phyloP scores from a whole-genome alignment of 2,329 filamentous ascomycete genomes.

The Mollisiaceae sp. region DNA sequence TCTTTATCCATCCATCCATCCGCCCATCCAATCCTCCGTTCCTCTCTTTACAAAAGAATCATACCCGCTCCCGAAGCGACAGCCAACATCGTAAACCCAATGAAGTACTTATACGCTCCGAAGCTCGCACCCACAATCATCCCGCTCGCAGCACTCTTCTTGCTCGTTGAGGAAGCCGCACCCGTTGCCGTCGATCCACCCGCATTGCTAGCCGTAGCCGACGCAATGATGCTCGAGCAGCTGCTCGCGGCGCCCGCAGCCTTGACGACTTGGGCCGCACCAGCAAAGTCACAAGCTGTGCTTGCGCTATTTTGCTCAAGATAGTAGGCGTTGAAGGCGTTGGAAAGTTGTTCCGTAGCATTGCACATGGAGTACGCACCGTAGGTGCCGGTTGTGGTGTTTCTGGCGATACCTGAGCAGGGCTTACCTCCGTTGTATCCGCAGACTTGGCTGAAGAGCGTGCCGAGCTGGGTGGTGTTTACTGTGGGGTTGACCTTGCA shows the following conservation, averaged over 20 bases:
- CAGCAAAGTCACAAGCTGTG: slow-evolving; percentile 72
- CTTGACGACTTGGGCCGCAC: slow-evolving; percentile 62
- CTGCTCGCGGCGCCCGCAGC: slow-evolving; percentile 27
- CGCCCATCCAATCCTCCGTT: background rate
- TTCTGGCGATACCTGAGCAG: slow-evolving; percentile 42
- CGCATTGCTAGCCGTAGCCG: slow-evolving; percentile 25
- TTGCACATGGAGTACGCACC: slow-evolving; percentile 80
- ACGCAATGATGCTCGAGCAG: slow-evolving; percentile 33
- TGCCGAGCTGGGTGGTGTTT: slow-evolving; percentile 60
- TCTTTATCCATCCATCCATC: background rate
- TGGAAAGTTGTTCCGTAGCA: slow-evolving; percentile 71
- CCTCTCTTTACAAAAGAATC: slow-evolving; percentile 26
- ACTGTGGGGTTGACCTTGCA: slow-evolving; percentile 69
- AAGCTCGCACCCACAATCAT: slow-evolving; percentile 29
- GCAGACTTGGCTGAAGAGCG: slow-evolving; percentile 62
- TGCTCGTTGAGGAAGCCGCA: slow-evolving; percentile 28
- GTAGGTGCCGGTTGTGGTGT: slow-evolving; percentile 70
- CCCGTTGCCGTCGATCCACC: slow-evolving; percentile 20
- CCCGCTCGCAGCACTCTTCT: slow-evolving; percentile 35
- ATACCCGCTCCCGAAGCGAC: slow-evolving; percentile 34
- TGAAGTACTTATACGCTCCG: slow-evolving; percentile 28
- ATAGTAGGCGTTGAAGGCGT: slow-evolving; percentile 71
- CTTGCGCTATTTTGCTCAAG: slow-evolving; percentile 42
- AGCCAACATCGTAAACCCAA: slow-evolving; percentile 30
- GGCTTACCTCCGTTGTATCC: slow-evolving; percentile 53